Percentiles rank a stretch among this genome's conserved stretches.
Evolutionary conservation across 495 filamentous ascomycete species (phyloP).

Genomic region (Tuber aestivum): DNA sequence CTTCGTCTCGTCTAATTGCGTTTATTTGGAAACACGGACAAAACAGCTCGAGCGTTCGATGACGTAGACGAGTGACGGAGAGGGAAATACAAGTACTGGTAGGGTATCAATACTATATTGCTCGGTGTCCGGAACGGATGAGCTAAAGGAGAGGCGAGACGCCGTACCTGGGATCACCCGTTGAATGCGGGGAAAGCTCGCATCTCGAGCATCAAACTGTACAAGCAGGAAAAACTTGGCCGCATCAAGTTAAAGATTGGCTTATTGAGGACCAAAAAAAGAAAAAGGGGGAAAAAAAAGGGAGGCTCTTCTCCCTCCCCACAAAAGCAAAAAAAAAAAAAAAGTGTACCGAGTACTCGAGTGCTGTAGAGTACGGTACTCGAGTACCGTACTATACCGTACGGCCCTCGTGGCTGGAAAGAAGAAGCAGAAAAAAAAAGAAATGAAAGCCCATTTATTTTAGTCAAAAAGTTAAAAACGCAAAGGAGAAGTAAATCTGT

Average conservation of each 20-base stretch:
- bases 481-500: conserved; percentile 7
- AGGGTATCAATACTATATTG: background rate
- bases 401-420: background rate
- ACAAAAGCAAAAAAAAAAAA: background rate
- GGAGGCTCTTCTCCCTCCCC: background rate
- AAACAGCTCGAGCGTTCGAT: background rate
- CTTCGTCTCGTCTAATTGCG: background rate
- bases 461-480: conserved; percentile 21
- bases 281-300: background rate
- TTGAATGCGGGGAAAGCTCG: background rate
- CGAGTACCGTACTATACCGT: no score
- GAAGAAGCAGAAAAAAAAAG: background rate
- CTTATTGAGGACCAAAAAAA: background rate
- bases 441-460: no score
- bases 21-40: background rate
- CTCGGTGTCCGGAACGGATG: background rate
- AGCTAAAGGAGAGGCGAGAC: background rate
- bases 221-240: background rate
- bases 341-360: no score
- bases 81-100: background rate
- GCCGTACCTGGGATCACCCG: background rate
- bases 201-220: background rate
- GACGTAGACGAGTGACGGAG: background rate
- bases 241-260: background rate
- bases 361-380: no score